Percentiles rank a stretch among this genome's conserved stretches.
Evolutionary conservation across 73 alveolate species (phyloP).

Genomic region (Symbiodinium natans): DNA sequence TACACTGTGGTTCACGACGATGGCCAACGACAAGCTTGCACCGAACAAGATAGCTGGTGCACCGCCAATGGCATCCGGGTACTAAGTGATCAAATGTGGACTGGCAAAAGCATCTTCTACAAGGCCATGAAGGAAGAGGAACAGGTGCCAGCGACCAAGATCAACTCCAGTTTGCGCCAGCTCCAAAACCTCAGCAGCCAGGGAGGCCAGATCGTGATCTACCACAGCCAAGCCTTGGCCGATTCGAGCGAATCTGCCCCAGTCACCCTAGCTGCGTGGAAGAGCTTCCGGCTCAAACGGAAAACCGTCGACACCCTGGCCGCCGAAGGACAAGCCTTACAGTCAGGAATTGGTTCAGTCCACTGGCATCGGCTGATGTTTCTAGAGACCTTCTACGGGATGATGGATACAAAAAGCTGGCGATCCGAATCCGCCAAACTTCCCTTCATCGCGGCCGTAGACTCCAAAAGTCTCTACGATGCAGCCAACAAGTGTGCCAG

Average conservation of each 20-base stretch:
- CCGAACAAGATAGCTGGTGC: background rate
- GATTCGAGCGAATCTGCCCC: background rate
- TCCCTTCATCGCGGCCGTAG: background rate
- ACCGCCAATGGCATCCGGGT: background rate
- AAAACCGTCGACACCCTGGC: background rate
- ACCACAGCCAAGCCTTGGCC: background rate
- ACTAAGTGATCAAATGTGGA: background rate
- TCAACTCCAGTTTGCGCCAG: background rate
- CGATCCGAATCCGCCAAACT: background rate
- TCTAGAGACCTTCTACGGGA: background rate
- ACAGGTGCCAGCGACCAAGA: background rate
- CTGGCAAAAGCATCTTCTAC: background rate
- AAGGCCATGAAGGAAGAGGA: background rate
- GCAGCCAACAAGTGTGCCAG: background rate
- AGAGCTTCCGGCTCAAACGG: background rate
- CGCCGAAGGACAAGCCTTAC: conserved; percentile 11
- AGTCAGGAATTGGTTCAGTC: background rate
- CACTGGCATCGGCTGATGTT: conserved; percentile 9
- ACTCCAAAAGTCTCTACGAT: background rate
- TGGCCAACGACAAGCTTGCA: background rate
- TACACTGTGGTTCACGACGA: background rate
- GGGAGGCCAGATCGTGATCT: background rate
- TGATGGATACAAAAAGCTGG: background rate
- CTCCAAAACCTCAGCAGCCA: background rate
- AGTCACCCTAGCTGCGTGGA: background rate